Percentiles rank a stretch among this genome's conserved stretches.
Evolutionary conservation across 192 early-diverging fungal genomes (phyloP).

Genomic region (Gigaspora rosea): DNA sequence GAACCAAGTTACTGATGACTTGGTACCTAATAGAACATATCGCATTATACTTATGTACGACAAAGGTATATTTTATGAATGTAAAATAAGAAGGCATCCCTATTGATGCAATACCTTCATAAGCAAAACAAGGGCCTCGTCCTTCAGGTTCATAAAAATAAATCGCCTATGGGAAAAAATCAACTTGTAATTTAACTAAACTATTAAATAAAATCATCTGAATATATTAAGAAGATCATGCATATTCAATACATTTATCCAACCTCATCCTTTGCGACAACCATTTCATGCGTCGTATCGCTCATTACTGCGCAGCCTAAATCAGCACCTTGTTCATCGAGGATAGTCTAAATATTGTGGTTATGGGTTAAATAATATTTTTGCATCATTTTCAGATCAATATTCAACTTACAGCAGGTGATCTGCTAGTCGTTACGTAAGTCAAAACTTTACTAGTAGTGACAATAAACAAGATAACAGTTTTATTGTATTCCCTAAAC

Average conservation of each 20-base stretch:
- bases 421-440: conserved; percentile 55
- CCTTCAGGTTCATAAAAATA: conserved; percentile 93
- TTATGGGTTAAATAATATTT: neutral
- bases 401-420: neutral
- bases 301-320: conserved; percentile 74
- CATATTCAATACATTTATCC: neutral
- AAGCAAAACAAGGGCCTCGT: conserved; percentile 88
- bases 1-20: conserved; percentile 70
- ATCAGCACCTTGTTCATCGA: conserved; percentile 84
- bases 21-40: conserved; percentile 50
- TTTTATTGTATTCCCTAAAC: conserved; percentile 67
- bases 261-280: conserved; percentile 83
- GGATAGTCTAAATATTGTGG: conserved; percentile 31
- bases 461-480: conserved; percentile 67
- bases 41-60: conserved; percentile 39
- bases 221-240: neutral
- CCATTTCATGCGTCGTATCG: conserved; percentile 72
- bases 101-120: conserved; percentile 60
- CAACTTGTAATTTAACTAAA: no score
- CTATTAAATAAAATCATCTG: neutral
- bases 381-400: neutral
- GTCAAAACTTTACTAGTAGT: conserved; percentile 64
- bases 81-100: conserved; percentile 41
- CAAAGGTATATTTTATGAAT: neutral
- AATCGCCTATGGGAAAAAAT: conserved; percentile 55